Evolutionary conservation across 169 alveolate genomes (phyloP), one percentile per base, ranked within the genome.

Genomic region (Cryptosporidium sp.): DNA sequence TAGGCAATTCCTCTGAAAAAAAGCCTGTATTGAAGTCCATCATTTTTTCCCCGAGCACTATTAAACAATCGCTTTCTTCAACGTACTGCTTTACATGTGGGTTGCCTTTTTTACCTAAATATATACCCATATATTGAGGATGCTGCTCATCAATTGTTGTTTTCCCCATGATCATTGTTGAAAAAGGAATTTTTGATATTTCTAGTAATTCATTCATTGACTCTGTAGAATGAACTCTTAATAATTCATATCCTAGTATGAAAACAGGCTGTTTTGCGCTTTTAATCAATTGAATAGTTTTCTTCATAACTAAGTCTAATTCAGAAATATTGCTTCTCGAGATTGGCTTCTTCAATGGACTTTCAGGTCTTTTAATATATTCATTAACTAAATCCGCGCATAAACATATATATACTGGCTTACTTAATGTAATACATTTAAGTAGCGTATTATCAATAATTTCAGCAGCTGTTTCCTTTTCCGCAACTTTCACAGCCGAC

Each of bases 11-110:
- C 26, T 71, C 91, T 0, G 94, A 61, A 70, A 91, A 91, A 26
- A 89, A 89, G 5, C 94, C 94, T n/a, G 94, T 91, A 70, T 91
- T 91, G 37, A 91, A 91, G 59, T 91, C 94, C 70, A 93, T 91
- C 39, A 91, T 43, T 84, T 91, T 91, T 41, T 91, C 94, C 14
- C 94, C 94, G n/a, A 91, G 43, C 37, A 91, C 21, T 16, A 91
- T 55, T n/a, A 91, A 84, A 43, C 94, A 91, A 52, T 91, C 94
- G n/a, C 92, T 71, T 43, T 87, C 80, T 33, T 70, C 93, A 33
- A 91, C 33, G 61, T 61, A 67, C 14, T 91, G 80, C 23, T 18
- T 51, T 26, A 91, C 94, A 37, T 74, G 74, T 7, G 74, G 45
- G 16, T 80, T 41, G 14, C 91, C 75, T 14, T 92, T 86, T 85